phyloP scores from a whole-genome alignment of 495 filamentous ascomycete genomes.

The Tuber melanosporum region DNA sequence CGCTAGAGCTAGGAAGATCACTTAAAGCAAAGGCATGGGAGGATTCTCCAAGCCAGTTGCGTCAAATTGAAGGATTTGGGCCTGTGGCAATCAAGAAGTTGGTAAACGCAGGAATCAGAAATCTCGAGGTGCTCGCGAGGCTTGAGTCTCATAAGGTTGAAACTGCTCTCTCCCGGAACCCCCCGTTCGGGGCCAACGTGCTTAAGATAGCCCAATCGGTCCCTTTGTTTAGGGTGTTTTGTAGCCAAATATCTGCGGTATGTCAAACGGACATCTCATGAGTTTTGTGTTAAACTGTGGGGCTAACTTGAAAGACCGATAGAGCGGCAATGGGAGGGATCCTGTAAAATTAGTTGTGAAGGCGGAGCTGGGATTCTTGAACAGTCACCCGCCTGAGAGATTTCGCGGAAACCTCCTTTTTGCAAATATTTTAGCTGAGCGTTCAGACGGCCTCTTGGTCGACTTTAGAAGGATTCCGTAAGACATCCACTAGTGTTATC shows the following conservation, averaged over 20 bases:
- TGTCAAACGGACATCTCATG: not conserved
- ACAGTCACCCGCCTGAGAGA: conserved; percentile 54
- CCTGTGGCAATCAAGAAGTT: conserved; percentile 71
- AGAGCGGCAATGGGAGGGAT: conserved; percentile 33
- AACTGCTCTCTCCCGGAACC: conserved; percentile 65
- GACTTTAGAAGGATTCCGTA: conserved; percentile 72
- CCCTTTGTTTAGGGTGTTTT: conserved; percentile 60
- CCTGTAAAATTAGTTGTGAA: conserved; percentile 57
- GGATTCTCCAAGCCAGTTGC: conserved; percentile 72
- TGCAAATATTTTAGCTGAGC: conserved; percentile 69
- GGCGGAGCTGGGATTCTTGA: conserved; percentile 65
- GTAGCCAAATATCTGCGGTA: conserved; percentile 38
- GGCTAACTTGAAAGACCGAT: not conserved
- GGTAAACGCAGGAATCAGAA: conserved; percentile 61
- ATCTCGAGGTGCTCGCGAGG: conserved; percentile 62
- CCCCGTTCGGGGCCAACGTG: conserved; percentile 72
- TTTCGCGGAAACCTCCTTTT: conserved; percentile 60
- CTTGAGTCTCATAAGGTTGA: conserved; percentile 68
- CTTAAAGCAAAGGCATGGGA: conserved; percentile 82
- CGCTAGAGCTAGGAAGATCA: conserved; percentile 72
- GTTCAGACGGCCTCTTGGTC: conserved; percentile 63
- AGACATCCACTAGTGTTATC: conserved; percentile 8
- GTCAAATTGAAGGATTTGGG: conserved; percentile 79
- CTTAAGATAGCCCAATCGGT: conserved; percentile 61
- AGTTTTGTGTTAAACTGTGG: not conserved